Conservation (phyloP, 108 stramenopile genomes). For the Nitzschia sp. region DNA sequence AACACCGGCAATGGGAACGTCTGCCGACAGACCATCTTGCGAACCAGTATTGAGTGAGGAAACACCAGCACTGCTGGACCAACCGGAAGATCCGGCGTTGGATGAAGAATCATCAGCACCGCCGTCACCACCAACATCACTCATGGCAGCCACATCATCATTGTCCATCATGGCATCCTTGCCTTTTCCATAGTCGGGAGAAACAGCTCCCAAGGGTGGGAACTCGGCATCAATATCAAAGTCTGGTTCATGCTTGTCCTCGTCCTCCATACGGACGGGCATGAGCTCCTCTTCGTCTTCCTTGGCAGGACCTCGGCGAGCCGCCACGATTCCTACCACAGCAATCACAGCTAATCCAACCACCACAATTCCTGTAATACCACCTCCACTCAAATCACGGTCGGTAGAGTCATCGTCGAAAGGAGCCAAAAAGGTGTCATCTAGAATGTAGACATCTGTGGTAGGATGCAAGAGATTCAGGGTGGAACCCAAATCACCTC, state of each 20-base stretch:
- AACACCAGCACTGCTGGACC: slow-evolving; percentile 53
- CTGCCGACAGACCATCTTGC: slow-evolving; percentile 43
- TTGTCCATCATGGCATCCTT: slow-evolving; percentile 23
- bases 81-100: slow-evolving; percentile 54
- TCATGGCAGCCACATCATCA: slow-evolving; percentile 2
- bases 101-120: slow-evolving; percentile 18
- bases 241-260: neutral
- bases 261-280: neutral
- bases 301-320: slow-evolving; percentile 5
- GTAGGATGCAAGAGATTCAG: slow-evolving; percentile 16
- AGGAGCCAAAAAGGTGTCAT: slow-evolving; percentile 1
- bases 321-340: slow-evolving; percentile 18
- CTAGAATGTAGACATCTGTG: slow-evolving; percentile 29
- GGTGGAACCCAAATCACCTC: slow-evolving; percentile 29
- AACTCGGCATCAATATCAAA: slow-evolving; percentile 18
- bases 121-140: neutral
- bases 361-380: slow-evolving; percentile 52
- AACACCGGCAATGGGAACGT: slow-evolving; percentile 46
- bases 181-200: slow-evolving; percentile 14
- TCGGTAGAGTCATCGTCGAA: neutral
- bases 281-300: slow-evolving; percentile 28
- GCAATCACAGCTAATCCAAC: slow-evolving; percentile 31
- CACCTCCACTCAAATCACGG: slow-evolving; percentile 1
- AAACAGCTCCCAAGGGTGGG: neutral
- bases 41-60: slow-evolving; percentile 60